A percentile compares a stretch with the other conserved stretches of the same genome.
Evolutionary conservation across 169 alveolate genomes (phyloP).

Genomic region (Plasmodium falciparum): DNA sequence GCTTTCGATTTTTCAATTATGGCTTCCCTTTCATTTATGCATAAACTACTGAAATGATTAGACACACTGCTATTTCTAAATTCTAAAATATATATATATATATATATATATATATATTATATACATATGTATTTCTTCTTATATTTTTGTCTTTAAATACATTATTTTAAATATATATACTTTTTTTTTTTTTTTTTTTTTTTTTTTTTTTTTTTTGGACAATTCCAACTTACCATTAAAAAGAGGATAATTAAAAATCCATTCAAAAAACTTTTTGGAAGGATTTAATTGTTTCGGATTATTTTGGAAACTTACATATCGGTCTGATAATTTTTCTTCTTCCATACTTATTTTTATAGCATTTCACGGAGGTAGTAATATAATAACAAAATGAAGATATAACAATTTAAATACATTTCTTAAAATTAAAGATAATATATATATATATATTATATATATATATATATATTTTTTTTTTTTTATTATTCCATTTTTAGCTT

Average conservation of each 20-base stretch:
- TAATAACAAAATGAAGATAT: too few relatives aligned
- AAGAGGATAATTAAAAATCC: constrained; percentile 74
- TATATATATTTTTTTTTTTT: too few relatives aligned
- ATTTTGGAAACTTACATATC: constrained; percentile 46
- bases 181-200: not conserved
- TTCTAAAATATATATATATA: constrained; percentile 17
- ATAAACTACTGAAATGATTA: constrained; percentile 12
- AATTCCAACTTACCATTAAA: constrained; percentile 47
- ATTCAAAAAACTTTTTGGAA: constrained; percentile 44
- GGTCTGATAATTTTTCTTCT: constrained; percentile 41
- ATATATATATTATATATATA: too few relatives aligned
- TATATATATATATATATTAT: too few relatives aligned
- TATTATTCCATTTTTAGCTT: too few relatives aligned
- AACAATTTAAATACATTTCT: too few relatives aligned
- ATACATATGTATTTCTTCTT: too few relatives aligned
- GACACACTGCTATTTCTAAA: constrained; percentile 30
- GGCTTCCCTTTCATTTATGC: constrained; percentile 10
- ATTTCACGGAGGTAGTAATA: too few relatives aligned
- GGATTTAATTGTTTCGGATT: constrained; percentile 19
- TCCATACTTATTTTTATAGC: not conserved
- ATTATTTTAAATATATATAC: too few relatives aligned
- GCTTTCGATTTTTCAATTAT: not conserved
- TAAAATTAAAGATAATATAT: too few relatives aligned
- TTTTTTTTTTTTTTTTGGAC: not conserved
- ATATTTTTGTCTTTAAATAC: too few relatives aligned